Evolutionary conservation across 495 filamentous ascomycete species (phyloP).

Genomic region (Podospora sp.): DNA sequence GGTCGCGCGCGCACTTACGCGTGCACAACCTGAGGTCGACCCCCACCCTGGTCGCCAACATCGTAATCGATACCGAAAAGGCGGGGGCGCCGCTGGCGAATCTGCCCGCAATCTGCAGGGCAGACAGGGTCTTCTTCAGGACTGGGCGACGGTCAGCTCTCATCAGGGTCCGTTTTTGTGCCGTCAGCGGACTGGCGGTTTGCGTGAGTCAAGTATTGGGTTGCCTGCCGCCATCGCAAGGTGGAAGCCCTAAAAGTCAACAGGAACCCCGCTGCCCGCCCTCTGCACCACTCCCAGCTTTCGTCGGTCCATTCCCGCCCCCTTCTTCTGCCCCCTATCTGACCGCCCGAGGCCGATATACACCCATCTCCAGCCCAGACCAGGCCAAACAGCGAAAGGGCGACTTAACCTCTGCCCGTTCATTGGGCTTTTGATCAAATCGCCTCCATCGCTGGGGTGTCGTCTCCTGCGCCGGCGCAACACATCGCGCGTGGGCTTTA

Average conservation of each 20-base stretch:
- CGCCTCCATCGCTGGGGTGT: not conserved
- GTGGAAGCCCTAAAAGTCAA: constrained; percentile 14
- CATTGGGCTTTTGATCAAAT: not conserved
- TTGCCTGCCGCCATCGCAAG: constrained; percentile 4
- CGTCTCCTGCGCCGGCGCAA: constrained; percentile 12
- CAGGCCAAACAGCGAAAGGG: not conserved
- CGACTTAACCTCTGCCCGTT: not conserved
- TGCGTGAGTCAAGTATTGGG: constrained; percentile 12
- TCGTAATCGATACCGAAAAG: constrained; percentile 7
- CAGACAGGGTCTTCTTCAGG: constrained; percentile 6
- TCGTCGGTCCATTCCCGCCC: constrained; percentile 7
- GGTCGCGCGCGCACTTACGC: not conserved
- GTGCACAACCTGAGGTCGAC: not conserved
- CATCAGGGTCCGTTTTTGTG: constrained; percentile 11
- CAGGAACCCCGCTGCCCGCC: constrained; percentile 13
- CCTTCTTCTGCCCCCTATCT: constrained; percentile 3
- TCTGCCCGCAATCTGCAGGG: constrained; percentile 13
- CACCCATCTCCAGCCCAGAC: not conserved
- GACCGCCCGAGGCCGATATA: not conserved
- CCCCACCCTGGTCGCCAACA: constrained; percentile 10
- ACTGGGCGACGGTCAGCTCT: constrained; percentile 6
- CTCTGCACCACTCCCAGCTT: constrained; percentile 12
- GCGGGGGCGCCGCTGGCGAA: not conserved
- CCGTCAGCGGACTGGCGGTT: constrained; percentile 9
- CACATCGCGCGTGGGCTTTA: constrained; percentile 15